Evolutionary conservation across 108 stramenopile species (phyloP), one percentile per base, ranked within the genome.

Genomic region (Asterionellopsis glacialis): DNA sequence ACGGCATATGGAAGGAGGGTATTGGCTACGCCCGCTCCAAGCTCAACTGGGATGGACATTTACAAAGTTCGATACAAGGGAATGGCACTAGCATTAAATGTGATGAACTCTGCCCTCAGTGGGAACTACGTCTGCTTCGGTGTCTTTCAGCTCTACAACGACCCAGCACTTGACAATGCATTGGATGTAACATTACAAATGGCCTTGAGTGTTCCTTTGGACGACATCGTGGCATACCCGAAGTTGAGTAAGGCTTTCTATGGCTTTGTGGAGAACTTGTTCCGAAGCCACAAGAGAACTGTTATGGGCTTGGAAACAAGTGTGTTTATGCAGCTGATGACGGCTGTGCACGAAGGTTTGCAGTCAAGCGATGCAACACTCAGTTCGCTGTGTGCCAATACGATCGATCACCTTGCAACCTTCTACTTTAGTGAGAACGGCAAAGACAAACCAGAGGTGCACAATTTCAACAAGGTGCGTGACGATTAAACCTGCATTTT

Each of bases 71-170:
- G 87, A 51, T 97, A 96, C 79, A 98, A 98, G 73, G 89, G 94
- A 14, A 85, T 95, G 63, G 72, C 92, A 13, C 59, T 97, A 45
- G 77, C 90, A 50, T 62, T 97, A 45, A 80, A 81, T 70, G 89
- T 95, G 50, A 64, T 98, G 18, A 95, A 93, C 59, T 89, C 90
- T n/a, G 94, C 95, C 0, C 73, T 98, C 39, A 80, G 91, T 57
- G 98, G 98, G 45, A 95, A 94, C 53, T 98, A 96, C 70, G 95
- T 96, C 45, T 95, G 95, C 67, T 97, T 97, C 58, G 98, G 98
- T 40, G 98, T 98, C 43, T 98, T 98, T 67, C 83, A 88, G 45
- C 65, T 97, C 55, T 98, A 98, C 82, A 88, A 96, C 42, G 98
- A 98, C 75, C 77, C 88, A 26, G 88, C 93, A 12, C 65, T 98